These are phyloP conservation scores for Fagopyrum homotropicum DNA, from an alignment of 148 eudicot genomes.

Conservation along the genomic window DNA sequence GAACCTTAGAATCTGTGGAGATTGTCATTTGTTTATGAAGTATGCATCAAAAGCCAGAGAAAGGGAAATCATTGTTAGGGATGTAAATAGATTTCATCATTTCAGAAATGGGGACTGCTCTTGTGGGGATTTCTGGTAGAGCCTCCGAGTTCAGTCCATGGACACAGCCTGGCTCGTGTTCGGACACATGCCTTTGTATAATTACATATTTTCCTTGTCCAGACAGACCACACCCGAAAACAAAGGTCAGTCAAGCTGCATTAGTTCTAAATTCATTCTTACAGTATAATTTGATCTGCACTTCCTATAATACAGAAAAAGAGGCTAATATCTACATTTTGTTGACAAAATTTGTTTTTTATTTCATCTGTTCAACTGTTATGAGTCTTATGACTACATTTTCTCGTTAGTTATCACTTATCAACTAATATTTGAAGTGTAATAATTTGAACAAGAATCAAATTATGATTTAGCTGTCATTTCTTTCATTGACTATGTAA, in stretches of 20 bases:
- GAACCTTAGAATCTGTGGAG: conserved; percentile 69
- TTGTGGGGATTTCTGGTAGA: conserved; percentile 73
- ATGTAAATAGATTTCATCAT: conserved; percentile 69
- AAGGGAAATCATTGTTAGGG: conserved; percentile 62
- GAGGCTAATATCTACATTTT: not conserved
- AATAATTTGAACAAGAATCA: not conserved
- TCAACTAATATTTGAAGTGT: not conserved
- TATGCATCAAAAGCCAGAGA: conserved; percentile 40
- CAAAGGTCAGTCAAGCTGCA: not conserved
- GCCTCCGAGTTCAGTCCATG: no score
- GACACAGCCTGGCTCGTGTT: no score
- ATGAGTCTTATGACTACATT: not conserved
- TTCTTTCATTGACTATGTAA: not conserved
- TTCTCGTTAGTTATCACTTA: not conserved
- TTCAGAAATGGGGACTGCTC: conserved; percentile 53
- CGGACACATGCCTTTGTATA: no score
- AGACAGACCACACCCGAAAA: no score
- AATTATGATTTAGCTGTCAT: not conserved
- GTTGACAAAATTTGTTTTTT: not conserved
- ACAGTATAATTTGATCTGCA: not conserved
- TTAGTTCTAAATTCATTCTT: not conserved
- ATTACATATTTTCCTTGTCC: no score
- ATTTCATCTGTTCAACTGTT: not conserved
- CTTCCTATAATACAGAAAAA: not conserved
- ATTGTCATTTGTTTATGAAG: conserved; percentile 79